Percentiles rank a stretch among this genome's conserved stretches.
Evolutionary conservation across 2,329 filamentous ascomycete species (phyloP).

Genomic region (Curvularia eragrostidis): DNA sequence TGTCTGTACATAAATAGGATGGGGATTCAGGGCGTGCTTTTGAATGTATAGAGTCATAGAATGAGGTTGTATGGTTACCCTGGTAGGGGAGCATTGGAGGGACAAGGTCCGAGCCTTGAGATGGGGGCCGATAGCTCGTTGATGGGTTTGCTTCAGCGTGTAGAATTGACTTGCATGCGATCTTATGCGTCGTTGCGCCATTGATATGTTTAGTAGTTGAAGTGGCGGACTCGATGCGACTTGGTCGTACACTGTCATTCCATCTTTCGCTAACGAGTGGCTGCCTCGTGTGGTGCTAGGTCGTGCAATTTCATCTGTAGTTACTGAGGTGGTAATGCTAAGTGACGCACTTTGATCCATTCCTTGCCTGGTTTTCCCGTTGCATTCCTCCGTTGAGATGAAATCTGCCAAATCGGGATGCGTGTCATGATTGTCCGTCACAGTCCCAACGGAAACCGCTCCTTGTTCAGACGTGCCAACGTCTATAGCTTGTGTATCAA

Average conservation of each 20-base stretch:
- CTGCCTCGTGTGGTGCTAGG: slow-evolving; percentile 22
- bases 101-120: slow-evolving; percentile 1
- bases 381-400: slow-evolving; percentile 3
- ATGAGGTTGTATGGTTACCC: too few relatives aligned
- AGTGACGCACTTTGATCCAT: slow-evolving; percentile 1
- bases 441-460: neutral
- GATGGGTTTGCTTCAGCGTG: neutral
- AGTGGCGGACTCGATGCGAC: slow-evolving; percentile 25
- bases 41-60: neutral
- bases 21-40: neutral
- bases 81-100: neutral
- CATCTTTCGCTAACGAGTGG: slow-evolving; percentile 11
- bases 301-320: slow-evolving; percentile 24
- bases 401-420: neutral
- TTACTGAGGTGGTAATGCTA: slow-evolving; percentile 7
- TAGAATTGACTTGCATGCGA: slow-evolving; percentile 4
- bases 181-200: neutral
- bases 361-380: slow-evolving; percentile 1
- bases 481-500: neutral
- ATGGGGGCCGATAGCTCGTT: slow-evolving; percentile 18
- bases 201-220: slow-evolving; percentile 16
- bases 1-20: neutral
- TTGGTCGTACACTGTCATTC: slow-evolving; percentile 19
- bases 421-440: slow-evolving; percentile 1
- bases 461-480: neutral